Evolutionary conservation across 352 stramenopile genomes (phyloP), one percentile per base, ranked within the genome.

Genomic region (Pythium rishiriense): DNA sequence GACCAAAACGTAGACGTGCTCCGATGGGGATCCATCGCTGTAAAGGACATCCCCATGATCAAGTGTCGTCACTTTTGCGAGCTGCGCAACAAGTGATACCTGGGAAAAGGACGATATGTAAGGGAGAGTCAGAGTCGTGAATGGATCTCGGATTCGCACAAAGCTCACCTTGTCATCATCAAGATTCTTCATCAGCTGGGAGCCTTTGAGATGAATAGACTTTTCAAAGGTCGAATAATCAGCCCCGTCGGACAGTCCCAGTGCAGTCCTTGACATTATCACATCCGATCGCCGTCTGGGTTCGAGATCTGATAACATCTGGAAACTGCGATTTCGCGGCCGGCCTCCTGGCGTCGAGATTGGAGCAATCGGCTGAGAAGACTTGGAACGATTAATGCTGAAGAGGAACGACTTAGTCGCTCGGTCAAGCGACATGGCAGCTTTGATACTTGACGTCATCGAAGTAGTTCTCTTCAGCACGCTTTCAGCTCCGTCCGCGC

Each of bases 151-250:
- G n/a, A n/a, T n/a, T n/a, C n/a, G n/a, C n/a, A n/a, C n/a, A n/a
- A n/a, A n/a, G 25, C 41, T 26, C 37, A 79, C 70, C 58, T 93
- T 93, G 41, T 93, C 87, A 52, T 93, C 87, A 50, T 91, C 83
- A 0, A 95, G 68, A 43, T 93, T 87, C 66, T 79, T 76, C 87
- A 95, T 88, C 21, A 95, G 71, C 50, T 90, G 76, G 15, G 87
- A 93, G 12, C 81, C 84, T 59, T 93, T 95, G 48, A 95, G 69
- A 39, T 91, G 83, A 49, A 95, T 89, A 3, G 82, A 92, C 66
- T 95, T 95, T 52, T 93, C 87, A 58, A 95, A 91, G 8, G 75
- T 90, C 42, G 85, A 89, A 59, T 85, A 92, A 41, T 90, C 77
- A 0, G 73, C 67, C 9, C 70, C 75, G n/a, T 88, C 79, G 0